Evolutionary conservation across 2,329 filamentous ascomycete genomes (phyloP).

Genomic region (Botrytis porri): DNA sequence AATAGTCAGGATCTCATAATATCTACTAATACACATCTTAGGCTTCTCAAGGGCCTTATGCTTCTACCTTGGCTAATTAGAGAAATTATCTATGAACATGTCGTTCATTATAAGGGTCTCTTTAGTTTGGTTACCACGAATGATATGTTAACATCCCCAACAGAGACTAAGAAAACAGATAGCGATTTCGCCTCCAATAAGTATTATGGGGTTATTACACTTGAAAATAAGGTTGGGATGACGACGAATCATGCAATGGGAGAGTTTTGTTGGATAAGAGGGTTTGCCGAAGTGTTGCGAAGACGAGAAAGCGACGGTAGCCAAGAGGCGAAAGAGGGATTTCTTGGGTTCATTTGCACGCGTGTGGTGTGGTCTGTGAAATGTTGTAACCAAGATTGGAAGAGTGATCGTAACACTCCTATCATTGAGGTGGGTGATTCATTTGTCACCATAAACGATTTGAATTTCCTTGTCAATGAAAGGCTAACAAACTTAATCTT

Average conservation of each 20-base stretch:
- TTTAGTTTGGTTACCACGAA: neutral
- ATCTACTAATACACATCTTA: neutral
- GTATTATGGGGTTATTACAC: neutral
- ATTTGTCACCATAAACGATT: no score
- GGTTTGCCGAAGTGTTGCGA: neutral
- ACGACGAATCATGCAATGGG: rapidly evolving
- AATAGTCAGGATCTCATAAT: no score
- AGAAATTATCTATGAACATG: neutral
- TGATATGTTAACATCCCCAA: rapidly evolving
- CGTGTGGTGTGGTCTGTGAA: neutral
- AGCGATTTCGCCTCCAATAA: rapidly evolving
- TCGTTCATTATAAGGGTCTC: neutral
- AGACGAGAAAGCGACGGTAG: neutral
- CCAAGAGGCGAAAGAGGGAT: neutral
- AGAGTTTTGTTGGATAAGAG: conserved; percentile 1
- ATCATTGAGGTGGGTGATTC: neutral
- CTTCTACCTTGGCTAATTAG: neutral
- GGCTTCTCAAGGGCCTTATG: neutral
- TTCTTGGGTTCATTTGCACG: neutral
- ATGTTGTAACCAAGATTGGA: neutral
- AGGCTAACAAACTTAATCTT: neutral
- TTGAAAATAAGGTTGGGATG: neutral
- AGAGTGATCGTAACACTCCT: neutral
- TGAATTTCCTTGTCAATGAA: no score
- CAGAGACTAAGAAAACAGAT: no score